Evolutionary conservation across 306 rosid species (phyloP).

Genomic region (Citrullus colocynthis): DNA sequence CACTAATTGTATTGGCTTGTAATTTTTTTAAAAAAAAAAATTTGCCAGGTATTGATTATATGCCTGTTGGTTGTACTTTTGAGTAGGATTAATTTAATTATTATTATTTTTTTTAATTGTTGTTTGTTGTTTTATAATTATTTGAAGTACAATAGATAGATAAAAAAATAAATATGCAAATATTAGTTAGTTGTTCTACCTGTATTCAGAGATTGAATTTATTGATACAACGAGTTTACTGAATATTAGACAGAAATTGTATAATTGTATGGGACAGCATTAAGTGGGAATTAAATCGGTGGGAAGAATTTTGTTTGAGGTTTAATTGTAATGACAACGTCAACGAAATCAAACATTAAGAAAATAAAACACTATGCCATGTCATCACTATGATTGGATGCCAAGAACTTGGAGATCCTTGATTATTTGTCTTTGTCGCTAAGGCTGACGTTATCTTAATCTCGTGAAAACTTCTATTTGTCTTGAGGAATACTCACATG

Average conservation of each 20-base stretch:
- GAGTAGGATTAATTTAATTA: neutral
- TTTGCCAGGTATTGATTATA: neutral
- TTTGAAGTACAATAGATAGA: neutral
- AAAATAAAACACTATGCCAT: neutral
- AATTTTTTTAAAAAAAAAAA: neutral
- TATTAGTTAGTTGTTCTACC: neutral
- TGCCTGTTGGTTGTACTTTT: neutral
- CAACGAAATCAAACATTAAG: neutral
- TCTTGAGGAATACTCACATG: neutral
- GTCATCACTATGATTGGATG: neutral
- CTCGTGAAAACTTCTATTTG: neutral
- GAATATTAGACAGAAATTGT: neutral
- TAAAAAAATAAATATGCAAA: neutral
- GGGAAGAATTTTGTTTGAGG: neutral
- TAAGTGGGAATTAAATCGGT: neutral
- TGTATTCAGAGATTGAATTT: neutral
- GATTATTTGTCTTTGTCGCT: neutral
- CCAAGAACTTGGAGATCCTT: neutral
- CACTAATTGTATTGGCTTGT: conserved; percentile 59
- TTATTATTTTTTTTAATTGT: neutral
- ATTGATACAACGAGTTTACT: too few species aligned
- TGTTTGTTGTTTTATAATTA: neutral
- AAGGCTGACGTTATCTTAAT: neutral
- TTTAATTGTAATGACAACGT: neutral
- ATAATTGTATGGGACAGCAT: neutral